Evolutionary conservation across 78 protist genomes (phyloP).

Genomic region (Chrysochromulina tobinii): DNA sequence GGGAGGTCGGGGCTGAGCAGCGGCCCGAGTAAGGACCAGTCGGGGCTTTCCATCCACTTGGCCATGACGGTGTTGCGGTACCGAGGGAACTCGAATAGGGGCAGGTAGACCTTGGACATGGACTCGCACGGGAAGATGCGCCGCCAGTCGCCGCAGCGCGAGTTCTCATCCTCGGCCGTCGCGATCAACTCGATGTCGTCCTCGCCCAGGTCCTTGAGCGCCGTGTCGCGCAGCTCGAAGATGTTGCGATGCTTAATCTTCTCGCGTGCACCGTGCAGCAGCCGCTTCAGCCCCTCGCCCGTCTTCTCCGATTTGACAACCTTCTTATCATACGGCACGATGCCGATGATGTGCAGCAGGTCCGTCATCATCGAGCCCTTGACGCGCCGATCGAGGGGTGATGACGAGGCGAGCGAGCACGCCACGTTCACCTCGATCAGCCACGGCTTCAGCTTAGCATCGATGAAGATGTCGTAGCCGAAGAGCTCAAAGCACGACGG

Average conservation of each 20-base stretch:
- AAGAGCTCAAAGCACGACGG: conserved; percentile 30
- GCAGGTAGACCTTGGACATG: not conserved
- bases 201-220: not conserved
- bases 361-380: conserved; percentile 37
- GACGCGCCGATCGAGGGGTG: conserved; percentile 43
- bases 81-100: not conserved
- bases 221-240: not conserved
- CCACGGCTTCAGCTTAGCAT: conserved; percentile 57
- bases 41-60: conserved; percentile 4
- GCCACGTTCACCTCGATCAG: conserved; percentile 72
- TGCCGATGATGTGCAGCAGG: conserved; percentile 17
- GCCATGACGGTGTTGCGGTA: not conserved
- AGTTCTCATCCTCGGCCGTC: not conserved
- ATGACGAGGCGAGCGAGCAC: conserved; percentile 58
- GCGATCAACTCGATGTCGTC: not conserved
- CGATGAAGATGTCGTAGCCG: conserved; percentile 45
- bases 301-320: not conserved
- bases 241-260: not conserved
- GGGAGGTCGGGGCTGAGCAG: too few relatives aligned
- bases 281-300: not conserved
- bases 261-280: not conserved
- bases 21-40: too few relatives aligned
- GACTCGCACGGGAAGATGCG: not conserved
- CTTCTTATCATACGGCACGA: not conserved
- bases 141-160: conserved; percentile 1